phyloP scores from a whole-genome alignment of 116 monocot genomes.

The Iris pallida region DNA sequence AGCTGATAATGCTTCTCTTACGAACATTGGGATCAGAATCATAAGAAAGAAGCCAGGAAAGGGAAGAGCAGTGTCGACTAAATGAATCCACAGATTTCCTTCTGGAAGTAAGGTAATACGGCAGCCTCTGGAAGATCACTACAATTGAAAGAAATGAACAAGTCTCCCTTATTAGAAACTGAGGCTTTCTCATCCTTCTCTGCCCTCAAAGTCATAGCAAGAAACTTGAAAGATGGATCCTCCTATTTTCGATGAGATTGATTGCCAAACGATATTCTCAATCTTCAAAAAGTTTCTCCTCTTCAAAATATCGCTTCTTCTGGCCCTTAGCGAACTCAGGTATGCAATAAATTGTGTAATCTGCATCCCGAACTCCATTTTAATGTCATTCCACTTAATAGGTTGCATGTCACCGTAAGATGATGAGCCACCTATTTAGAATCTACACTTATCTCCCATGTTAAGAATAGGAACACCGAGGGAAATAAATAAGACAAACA shows the following conservation, averaged over 20 bases:
- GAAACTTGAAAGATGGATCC: slow-evolving; percentile 65
- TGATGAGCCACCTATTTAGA: slow-evolving; percentile 50
- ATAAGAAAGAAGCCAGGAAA: too few relatives aligned
- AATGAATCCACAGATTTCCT: too few relatives aligned
- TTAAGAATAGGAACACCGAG: slow-evolving; percentile 86
- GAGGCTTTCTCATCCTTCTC: slow-evolving; percentile 21
- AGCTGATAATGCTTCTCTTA: too few relatives aligned
- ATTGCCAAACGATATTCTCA: slow-evolving; percentile 74
- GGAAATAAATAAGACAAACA: slow-evolving; percentile 78
- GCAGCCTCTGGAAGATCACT: slow-evolving; percentile 24
- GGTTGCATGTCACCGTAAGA: slow-evolving; percentile 31
- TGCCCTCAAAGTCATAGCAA: slow-evolving; percentile 59
- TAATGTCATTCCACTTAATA: slow-evolving; percentile 47
- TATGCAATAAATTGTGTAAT: slow-evolving; percentile 59
- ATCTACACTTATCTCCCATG: slow-evolving; percentile 84
- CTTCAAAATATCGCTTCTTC: slow-evolving; percentile 71
- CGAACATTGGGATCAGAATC: too few relatives aligned
- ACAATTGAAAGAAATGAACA: slow-evolving; percentile 71
- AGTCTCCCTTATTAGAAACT: slow-evolving; percentile 30
- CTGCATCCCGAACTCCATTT: slow-evolving; percentile 44
- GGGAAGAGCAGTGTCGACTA: too few relatives aligned
- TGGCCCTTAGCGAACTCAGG: slow-evolving; percentile 44
- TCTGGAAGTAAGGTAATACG: slow-evolving; percentile 48
- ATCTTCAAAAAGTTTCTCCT: slow-evolving; percentile 47
- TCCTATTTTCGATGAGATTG: slow-evolving; percentile 64